phyloP scores from a whole-genome alignment of 257 asterid genomes.

The Thymus mandschuricus region DNA sequence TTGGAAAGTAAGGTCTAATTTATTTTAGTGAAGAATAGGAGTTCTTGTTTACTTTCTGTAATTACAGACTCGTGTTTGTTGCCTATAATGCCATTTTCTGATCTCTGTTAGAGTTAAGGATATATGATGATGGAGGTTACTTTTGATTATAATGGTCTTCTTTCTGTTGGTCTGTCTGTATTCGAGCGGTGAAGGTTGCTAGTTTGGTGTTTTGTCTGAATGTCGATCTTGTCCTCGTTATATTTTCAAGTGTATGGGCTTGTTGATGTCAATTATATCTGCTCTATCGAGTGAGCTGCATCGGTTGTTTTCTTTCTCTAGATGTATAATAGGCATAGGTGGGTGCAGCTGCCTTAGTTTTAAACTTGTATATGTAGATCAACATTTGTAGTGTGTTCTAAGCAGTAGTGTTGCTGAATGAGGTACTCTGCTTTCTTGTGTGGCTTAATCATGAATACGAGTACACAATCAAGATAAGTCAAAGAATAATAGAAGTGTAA shows the following conservation, averaged over 20 bases:
- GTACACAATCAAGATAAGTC: neutral
- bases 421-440: neutral
- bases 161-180: neutral
- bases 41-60: neutral
- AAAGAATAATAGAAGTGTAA: neutral
- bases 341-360: neutral
- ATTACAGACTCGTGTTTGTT: conserved; percentile 4
- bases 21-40: neutral
- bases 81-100: neutral
- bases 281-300: neutral
- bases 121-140: neutral
- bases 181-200: neutral
- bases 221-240: neutral
- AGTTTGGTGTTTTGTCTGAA: neutral
- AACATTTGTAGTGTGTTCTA: neutral
- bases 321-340: neutral
- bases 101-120: neutral
- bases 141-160: neutral
- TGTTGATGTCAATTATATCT: neutral
- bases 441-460: neutral
- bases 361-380: neutral
- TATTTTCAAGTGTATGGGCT: neutral
- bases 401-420: conserved; percentile 9
- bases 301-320: neutral
- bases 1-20: neutral